Percentiles rank a stretch among this genome's conserved stretches.
phyloP scores from a whole-genome alignment of 768 basidiomycete species.

The Mycena rosella region DNA sequence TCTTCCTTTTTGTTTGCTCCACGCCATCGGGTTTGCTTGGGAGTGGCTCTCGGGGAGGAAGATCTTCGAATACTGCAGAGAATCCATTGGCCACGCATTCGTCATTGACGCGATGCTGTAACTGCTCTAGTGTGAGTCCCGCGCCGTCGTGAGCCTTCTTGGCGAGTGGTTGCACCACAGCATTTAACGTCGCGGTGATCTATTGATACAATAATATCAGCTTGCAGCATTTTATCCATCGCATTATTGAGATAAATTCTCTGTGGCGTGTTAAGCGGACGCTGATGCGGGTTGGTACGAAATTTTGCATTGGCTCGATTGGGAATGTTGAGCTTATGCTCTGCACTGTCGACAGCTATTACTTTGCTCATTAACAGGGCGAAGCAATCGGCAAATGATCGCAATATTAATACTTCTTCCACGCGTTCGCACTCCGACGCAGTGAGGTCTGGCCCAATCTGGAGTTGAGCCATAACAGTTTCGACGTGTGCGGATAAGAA shows the following conservation, averaged over 20 bases:
- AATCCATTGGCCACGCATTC: slow-evolving; percentile 20
- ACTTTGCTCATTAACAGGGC: slow-evolving; percentile 51
- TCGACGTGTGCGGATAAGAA: slow-evolving; percentile 37
- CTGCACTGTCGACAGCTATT: slow-evolving; percentile 28
- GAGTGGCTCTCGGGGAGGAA: too few relatives aligned
- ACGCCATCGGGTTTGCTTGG: background rate
- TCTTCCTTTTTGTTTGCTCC: slow-evolving; percentile 49
- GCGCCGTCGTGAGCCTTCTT: slow-evolving; percentile 26
- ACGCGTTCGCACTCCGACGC: slow-evolving; percentile 30
- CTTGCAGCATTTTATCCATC: slow-evolving; percentile 43
- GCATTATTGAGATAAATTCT: slow-evolving; percentile 31
- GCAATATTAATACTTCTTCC: slow-evolving; percentile 38
- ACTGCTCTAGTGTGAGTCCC: slow-evolving; percentile 25
- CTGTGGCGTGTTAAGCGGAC: slow-evolving; percentile 40
- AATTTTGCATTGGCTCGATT: slow-evolving; percentile 26
- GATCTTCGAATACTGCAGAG: slow-evolving; percentile 22
- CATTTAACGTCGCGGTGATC: slow-evolving; percentile 30
- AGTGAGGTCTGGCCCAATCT: slow-evolving; percentile 38
- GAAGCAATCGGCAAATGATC: slow-evolving; percentile 54
- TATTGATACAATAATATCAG: slow-evolving; percentile 12
- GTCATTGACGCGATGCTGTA: slow-evolving; percentile 23
- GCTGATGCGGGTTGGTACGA: slow-evolving; percentile 33
- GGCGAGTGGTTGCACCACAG: slow-evolving; percentile 20
- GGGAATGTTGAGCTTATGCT: slow-evolving; percentile 40
- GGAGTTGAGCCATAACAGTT: slow-evolving; percentile 31